Evolutionary conservation across 331 rosid species (phyloP), one percentile per base, ranked within the genome.

Genomic region (Acacia concinna): DNA sequence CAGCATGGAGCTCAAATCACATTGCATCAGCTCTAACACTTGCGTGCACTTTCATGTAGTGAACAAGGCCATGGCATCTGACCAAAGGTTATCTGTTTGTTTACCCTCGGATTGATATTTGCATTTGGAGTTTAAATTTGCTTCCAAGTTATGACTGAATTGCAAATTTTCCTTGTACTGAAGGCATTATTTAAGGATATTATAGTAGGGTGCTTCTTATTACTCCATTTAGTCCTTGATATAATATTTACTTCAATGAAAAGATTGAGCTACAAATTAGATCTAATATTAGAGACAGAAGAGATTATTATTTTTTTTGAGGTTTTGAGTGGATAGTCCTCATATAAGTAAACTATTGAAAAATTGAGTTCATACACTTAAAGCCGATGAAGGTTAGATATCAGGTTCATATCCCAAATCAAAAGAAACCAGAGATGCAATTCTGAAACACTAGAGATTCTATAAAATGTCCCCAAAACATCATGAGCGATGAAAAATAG

Each of bases 1-100:
- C 93, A 89, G 31, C 90, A 87, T 68, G 90, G 91, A 82, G 90
- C 93, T 65, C 89, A 83, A 57, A 77, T 87, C 47, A 84, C 32
- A 10, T 64, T 87, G 35, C 86, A 75, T 52, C 79, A 44, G 49
- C 73, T 82, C 80, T 79, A 84, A 73, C n/a, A 15, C 5, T 17
- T 12, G 4, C 49, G 20, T 76, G 43, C 30, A 30, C 44, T 52
- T 28, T 31, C 1, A 13, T 4, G 8, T 15, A 3, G 40, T 31
- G 71, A 84, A 81, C 40, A 79, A 66, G 43, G 71, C 68, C 66
- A 62, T 68, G 51, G 69, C 21, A 17, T 54, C 67, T 68, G 67
- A 76, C 57, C 47, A 68, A 8, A 23, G 14, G 8, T 43, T 51
- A 21, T 52, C 27, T 32, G 35, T 28, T 31, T 10, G 57, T 72